Base-by-base conservation (phyloP, 306 rosid species). In the Trifolium repens region DNA sequence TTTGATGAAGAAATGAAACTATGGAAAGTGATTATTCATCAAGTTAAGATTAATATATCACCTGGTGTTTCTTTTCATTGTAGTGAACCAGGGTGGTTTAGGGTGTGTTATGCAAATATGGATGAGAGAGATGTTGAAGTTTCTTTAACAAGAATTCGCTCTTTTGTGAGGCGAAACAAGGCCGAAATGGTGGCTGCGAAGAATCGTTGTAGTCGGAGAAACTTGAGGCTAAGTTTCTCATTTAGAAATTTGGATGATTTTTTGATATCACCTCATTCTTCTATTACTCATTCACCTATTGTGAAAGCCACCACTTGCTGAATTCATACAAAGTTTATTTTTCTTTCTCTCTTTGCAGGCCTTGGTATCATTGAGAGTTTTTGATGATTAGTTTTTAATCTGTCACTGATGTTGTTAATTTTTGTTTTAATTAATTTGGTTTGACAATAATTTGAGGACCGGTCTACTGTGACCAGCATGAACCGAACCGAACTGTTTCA, bases 71-170 rank as follows among this genome's bases (percentile, higher is more conserved):
- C 98, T 7, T 93, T 93, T 37, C 96, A 86, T 32, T 93, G 96
- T 76, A 71, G 84, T 0, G 96, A 91, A 67, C 89, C 96, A 0
- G 96, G 98, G 1, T 91, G 96, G 98, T 93, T 93, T 57, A 83
- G 96, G 71, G 96, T 93, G 0, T 93, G 96, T 67, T 88, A 86
- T 63, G 98, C 96, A 11, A 93, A 91, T 71, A 93, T 93, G 96
- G 98, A 93, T 60, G 89, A 89, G 35, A 55, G 54, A 16, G 88
- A 92, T 14, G 85, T 91, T 82, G 67, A 88, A 12, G 71, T 79
- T 67, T 88, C 96, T 55, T 52, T 93, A 70, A 69, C 71, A 0
- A 85, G 98, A 42, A 89, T 91, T 52, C 47, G 78, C 9, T 32
- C 4, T 8, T 89, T 93, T 30, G 92, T 79, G 71, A 16, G 15